Base-by-base conservation (phyloP, 2,329 filamentous ascomycete genomes). In the Sporothrix schenckii region DNA sequence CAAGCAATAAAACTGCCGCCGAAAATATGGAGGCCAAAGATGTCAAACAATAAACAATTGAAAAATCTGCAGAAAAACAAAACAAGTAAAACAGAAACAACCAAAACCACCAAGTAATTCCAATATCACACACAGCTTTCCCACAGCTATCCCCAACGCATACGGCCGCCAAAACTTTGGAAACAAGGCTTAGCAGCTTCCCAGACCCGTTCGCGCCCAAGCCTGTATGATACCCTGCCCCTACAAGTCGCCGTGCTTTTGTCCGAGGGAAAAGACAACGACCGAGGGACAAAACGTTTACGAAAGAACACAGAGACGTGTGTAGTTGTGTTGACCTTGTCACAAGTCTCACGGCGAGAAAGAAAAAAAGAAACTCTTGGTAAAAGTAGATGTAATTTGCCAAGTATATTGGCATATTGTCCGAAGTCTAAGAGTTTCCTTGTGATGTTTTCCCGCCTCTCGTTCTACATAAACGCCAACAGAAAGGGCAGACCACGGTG, bases 381-480 rank as follows among this genome's bases (percentile, higher is more conserved):
- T 66, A 44, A 67, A 70, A 52, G 14, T 44, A 60, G 44, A 58
- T 66, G 60, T 21, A 68, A 68, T 63, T 70, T 68, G 69, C 24
- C 69, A 70, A 63, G 54, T 24, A 41, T 49, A 47, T 47, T 47
- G 66, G 49, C 52, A 68, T 54, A 60, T 70, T 60, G 61, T 54
- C 30, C 53, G 44, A 16, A 60, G 63, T 68, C 65, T 70, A 66
- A 70, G 54, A 70, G 69, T 70, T 70, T 66, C 53, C 41, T 58
- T 49, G 30, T 53, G 7, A 49, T 50, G 49, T 66, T 53, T 44
- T 41, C 66, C 53, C 66, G 24, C 56, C 69, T 68, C 54, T 70
- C 49, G 69, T 68, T 70, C 69, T 70, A 70, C 61, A 70, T 34
- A 61, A 70, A 70, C 69, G 69, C 69, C 69, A 68, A 58, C 16